Evolutionary conservation across 306 rosid species (phyloP).

Genomic region (Dicorynia guianensis): DNA sequence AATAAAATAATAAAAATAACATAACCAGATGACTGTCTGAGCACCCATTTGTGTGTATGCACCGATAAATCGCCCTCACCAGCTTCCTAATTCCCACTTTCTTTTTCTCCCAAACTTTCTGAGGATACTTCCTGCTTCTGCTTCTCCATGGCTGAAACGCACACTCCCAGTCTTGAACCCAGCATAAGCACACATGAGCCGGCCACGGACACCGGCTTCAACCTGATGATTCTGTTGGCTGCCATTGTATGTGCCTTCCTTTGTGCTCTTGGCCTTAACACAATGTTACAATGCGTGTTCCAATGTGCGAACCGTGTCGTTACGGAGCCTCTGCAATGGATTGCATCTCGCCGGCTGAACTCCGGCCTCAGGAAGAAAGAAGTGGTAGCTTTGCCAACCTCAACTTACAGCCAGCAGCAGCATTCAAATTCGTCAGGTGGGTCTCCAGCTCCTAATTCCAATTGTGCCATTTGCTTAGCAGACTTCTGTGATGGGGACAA

Average conservation of each 20-base stretch:
- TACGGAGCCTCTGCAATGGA: slow-evolving; percentile 57
- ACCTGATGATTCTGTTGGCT: slow-evolving; percentile 55
- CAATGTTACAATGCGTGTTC: slow-evolving; percentile 68
- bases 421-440: not conserved
- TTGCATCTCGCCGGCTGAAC: slow-evolving; percentile 56
- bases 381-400: slow-evolving; percentile 72
- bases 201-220: slow-evolving; percentile 36
- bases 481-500: slow-evolving; percentile 68
- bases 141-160: slow-evolving; percentile 52
- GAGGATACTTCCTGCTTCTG: not conserved
- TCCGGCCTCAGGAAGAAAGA: slow-evolving; percentile 78
- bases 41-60: slow-evolving; percentile 6
- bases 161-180: slow-evolving; percentile 49
- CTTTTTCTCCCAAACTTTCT: slow-evolving; percentile 15
- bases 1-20: too few relatives aligned
- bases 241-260: slow-evolving; percentile 69
- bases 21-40: slow-evolving; percentile 13
- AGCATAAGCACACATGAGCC: slow-evolving; percentile 31
- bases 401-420: slow-evolving; percentile 33
- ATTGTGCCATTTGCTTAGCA: slow-evolving; percentile 66
- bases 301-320: slow-evolving; percentile 63
- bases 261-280: slow-evolving; percentile 78
- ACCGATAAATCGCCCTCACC: slow-evolving; percentile 11
- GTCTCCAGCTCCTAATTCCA: slow-evolving; percentile 33
- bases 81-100: slow-evolving; percentile 27